Evolutionary conservation across 2,329 filamentous ascomycete genomes (phyloP), one percentile per base, ranked within the genome.

Genomic region (Penicillium sp.): DNA sequence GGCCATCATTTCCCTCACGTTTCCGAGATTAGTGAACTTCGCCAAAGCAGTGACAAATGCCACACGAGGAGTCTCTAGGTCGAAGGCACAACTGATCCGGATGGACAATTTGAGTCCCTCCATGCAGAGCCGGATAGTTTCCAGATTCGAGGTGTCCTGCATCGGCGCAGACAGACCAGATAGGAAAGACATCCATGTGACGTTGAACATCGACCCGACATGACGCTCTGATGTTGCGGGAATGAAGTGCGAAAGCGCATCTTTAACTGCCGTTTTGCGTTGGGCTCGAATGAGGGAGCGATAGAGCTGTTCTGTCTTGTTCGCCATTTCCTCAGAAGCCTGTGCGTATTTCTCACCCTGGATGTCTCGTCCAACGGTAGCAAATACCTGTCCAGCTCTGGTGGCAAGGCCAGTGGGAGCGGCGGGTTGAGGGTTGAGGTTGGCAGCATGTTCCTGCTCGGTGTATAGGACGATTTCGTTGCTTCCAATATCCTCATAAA

Each of bases 171-270:
- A 96, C 24, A 98, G 78, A 0, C 90, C 90, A 5, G 91, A 97
- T 63, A 98, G 85, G 69, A 96, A 94, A 9, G 91, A 95, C 91
- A 97, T 98, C 93, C 93, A 98, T 0, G 89, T 94, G 22, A 95
- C 89, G 61, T 95, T 90, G 64, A 98, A 97, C 93, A 98, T 98
- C 0, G 93, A 89, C 0, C 93, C 93, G 43, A 96, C 87, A 67
- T 98, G 93, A 61, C 88, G 91, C 66, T 88, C 90, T 0, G 90
- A 97, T 1, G 88, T 93, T 3, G 93, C 93, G 1, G 88, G 87
- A 48, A 98, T 94, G 69, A 93, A 98, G 50, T 75, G 83, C 71
- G 76, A 84, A 61, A 69, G 70, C n/a, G 73, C 82, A 72, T 65
- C 79, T 66, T 85, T 85, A 37, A 85, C 74, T 2, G 87, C 82